Conservation (phyloP, 2,329 filamentous ascomycete species). For the Ramichloridium luteum region DNA sequence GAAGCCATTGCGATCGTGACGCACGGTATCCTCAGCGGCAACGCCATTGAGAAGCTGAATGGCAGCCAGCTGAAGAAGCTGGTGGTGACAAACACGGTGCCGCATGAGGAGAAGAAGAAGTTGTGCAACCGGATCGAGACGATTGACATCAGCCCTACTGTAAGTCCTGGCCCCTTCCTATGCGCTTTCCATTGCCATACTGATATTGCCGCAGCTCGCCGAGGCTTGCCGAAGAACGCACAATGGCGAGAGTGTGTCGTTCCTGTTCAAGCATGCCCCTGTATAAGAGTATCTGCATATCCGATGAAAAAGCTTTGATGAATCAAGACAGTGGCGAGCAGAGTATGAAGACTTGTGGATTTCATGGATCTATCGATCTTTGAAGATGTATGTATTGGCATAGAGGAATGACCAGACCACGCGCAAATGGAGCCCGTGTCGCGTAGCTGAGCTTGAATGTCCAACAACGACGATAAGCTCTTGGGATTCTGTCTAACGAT, state of each 20-base stretch:
- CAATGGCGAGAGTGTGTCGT: conserved; percentile 56
- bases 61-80: conserved; percentile 62
- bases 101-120: conserved; percentile 67
- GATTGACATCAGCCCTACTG: conserved; percentile 80
- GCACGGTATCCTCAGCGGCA: conserved; percentile 80
- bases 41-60: conserved; percentile 77
- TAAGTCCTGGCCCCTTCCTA: conserved; percentile 21
- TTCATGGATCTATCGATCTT: too few relatives aligned
- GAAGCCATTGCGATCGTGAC: conserved; percentile 92
- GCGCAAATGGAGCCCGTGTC: too few relatives aligned
- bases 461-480: too few relatives aligned
- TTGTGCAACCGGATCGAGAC: conserved; percentile 70
- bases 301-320: too few relatives aligned
- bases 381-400: too few relatives aligned
- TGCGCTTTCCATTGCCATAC: background rate
- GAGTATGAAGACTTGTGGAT: too few relatives aligned
- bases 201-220: conserved; percentile 46
- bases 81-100: conserved; percentile 84
- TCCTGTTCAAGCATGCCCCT: conserved; percentile 55
- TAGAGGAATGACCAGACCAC: too few relatives aligned
- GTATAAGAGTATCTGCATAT: too few relatives aligned
- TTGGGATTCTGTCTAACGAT: too few relatives aligned
- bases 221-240: conserved; percentile 58
- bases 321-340: too few relatives aligned
- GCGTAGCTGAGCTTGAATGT: too few relatives aligned